Base-by-base conservation (phyloP, 441 rosid genomes). In the Biscutella laevigata region DNA sequence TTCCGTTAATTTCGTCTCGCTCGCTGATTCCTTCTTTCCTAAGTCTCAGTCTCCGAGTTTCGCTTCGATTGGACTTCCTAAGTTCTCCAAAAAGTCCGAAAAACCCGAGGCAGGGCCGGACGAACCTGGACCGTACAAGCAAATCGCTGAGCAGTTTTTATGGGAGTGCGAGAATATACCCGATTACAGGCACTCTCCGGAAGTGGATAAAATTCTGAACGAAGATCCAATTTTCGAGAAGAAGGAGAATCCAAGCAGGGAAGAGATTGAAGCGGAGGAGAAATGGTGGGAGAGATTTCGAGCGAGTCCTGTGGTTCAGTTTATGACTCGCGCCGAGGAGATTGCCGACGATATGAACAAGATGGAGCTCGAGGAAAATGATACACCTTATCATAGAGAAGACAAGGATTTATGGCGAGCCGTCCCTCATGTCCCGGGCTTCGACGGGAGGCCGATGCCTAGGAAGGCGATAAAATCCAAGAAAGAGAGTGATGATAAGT, bases 391-490 rank as follows among this genome's bases (percentile, higher is more conserved):
- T 53, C 66, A 83, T 6, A 38, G 43, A 35, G 97, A 90, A 68
- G 95, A 90, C 59, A 73, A 63, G 77, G 72, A 86, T 56, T 17
- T 75, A 7, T 90, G 94, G 97, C 71, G 60, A 50, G 80, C 82
- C 7, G 47, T 86, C 26, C 97, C 95, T 9, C 79, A 77, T 4
- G 91, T 89, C 4, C 61, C 66, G 0, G 97, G 97, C 5, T 71
- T 64, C 15, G 97, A 89, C 24, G 94, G 97, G 11, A 64, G 97
- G 69, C 95, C 86, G 0, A 80, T 89, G 87, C 95, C 97, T 0
- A 73, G 94, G 55, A 86, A 86, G 72, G 80, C 89, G 1, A 86
- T 84, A 1, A 82, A 70, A 63, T 62, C 87, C 3, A 81, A 47
- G 60, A 50, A 76, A 64, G 91, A 86, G 76, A 82, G 91, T 45